phyloP scores from a whole-genome alignment of 495 filamentous ascomycete species.

The Pseudevernia furfuracea region DNA sequence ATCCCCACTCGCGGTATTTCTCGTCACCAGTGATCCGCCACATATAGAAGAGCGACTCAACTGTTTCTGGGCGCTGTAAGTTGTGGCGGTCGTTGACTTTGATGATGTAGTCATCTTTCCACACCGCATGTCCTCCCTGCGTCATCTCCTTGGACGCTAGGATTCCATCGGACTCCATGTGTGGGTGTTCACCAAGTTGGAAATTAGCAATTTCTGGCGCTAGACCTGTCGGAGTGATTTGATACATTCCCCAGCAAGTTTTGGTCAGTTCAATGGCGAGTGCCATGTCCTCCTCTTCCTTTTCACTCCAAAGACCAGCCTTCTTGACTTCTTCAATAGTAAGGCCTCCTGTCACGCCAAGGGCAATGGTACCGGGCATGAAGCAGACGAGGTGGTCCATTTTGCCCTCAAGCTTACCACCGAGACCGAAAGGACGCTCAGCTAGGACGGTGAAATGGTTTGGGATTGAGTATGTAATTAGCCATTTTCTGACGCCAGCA shows the following conservation, averaged over 20 bases:
- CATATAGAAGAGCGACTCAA: conserved; percentile 96
- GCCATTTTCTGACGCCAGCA: conserved; percentile 77
- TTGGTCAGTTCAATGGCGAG: conserved; percentile 86
- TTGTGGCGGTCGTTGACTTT: conserved; percentile 76
- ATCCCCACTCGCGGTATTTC: conserved; percentile 92
- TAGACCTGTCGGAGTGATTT: conserved; percentile 74
- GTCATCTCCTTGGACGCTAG: conserved; percentile 39
- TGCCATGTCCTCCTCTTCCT: conserved; percentile 78
- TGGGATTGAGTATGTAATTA: conserved; percentile 77
- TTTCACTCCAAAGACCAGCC: conserved; percentile 58
- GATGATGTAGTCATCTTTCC: conserved; percentile 70
- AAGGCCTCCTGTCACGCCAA: conserved; percentile 74
- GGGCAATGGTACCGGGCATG: conserved; percentile 90
- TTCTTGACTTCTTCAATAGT: conserved; percentile 67
- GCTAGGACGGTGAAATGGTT: conserved; percentile 76
- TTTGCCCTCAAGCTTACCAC: conserved; percentile 60
- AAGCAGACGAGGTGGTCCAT: conserved; percentile 99
- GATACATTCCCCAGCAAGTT: conserved; percentile 97
- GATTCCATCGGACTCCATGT: conserved; percentile 44
- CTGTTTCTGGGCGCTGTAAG: conserved; percentile 90
- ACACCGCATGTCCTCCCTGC: conserved; percentile 44
- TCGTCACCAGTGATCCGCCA: conserved; percentile 93
- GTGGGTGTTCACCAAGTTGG: conserved; percentile 56
- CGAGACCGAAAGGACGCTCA: conserved; percentile 72
- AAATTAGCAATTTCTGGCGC: conserved; percentile 92